Evolutionary conservation across 495 filamentous ascomycete species (phyloP), one percentile per base, ranked within the genome.

Genomic region (Gamarada debralockiae): DNA sequence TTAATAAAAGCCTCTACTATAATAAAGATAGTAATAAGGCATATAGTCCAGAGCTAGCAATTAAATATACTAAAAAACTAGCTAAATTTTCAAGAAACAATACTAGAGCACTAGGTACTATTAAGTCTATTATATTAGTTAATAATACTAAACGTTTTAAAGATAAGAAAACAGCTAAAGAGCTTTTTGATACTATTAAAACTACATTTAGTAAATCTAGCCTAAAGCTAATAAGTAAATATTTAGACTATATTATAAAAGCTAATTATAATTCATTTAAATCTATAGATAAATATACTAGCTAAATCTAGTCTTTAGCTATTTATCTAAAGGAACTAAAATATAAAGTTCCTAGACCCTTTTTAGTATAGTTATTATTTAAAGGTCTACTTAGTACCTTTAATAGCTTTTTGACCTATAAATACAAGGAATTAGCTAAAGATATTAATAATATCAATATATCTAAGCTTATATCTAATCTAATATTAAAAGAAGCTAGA

Each of bases 341-440:
- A 2, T 36, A 17, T 34, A 22, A 37, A 9, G 22, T 50, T n/a
- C 47, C 47, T 21, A 39, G 21, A 4, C 27, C 29, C 21, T 36
- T 50, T 20, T 14, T 50, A 38, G 34, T 21, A 7, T 39, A 24
- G 29, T 7, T 50, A 4, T 4, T 50, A 37, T 50, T 50, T 50
- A 50, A 50, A 21, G 47, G 47, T 9, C 27, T 50, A 38, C 29
- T 15, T 50, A 37, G 3, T 39, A 21, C 14, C 38, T 50, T 50
- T 34, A 25, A 50, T 22, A 18, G 20, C 13, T 39, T 50, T 39
- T 39, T 39, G 7, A 13, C 17, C 24, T 15, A 34, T 9, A 50
- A 50, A 50, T 50, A 50, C 20, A 22, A 50, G 31, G 48, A 50
- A 39, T n/a, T 50, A 22, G 20, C 23, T 3, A 50, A 38, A n/a